Base-by-base conservation (phyloP, 1,139 yeast genomes). In the Zygosaccharomyces pseudobailii region DNA sequence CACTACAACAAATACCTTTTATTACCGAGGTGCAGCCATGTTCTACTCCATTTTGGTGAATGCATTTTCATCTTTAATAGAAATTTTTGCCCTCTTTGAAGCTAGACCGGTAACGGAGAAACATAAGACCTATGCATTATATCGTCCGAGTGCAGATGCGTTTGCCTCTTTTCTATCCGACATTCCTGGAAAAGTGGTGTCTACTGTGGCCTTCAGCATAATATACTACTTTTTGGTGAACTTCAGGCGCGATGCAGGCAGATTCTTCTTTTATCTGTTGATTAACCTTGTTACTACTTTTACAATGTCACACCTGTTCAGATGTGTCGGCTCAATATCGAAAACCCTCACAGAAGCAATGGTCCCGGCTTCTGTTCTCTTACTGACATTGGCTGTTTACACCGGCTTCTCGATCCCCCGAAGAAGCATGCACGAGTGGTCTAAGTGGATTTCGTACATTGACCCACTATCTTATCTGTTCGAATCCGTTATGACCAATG, bases 1-100 rank as follows among this genome's bases (percentile, higher is more conserved):
- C 17, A 61, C 61, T 20, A 71, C 79, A 3, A 70, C 75, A 3
- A 65, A 57, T n/a, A 72, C 81, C 1, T 80, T 82, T 61, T 83
- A 74, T 61, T 72, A 69, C 51, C 73, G 90, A 56, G 76, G 82
- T 47, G 81, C 87, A 23, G 72, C 81, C 24, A 62, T 84, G 62
- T 84, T 84, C 71, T 82, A 82, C 64, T 83, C 87, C 38, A 74
- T 82, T 38, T 70, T 84, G 58, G 82, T 80, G 66, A 82, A 82
- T 61, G 84, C 86, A 10, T 79, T 84, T 64, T 70, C 82, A 13
- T 79, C 87, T 7, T 67, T 82, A 50, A 71, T 83, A 58, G 89
- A 84, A 65, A 76, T 84, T 50, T 74, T 81, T 65, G 67, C 82
- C n/a, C 67, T 80, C 49, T 76, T 70, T 54, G 84, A 79, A 57